Evolutionary conservation across 2,329 filamentous ascomycete species (phyloP).

Genomic region (Drechslerella dactyloides): DNA sequence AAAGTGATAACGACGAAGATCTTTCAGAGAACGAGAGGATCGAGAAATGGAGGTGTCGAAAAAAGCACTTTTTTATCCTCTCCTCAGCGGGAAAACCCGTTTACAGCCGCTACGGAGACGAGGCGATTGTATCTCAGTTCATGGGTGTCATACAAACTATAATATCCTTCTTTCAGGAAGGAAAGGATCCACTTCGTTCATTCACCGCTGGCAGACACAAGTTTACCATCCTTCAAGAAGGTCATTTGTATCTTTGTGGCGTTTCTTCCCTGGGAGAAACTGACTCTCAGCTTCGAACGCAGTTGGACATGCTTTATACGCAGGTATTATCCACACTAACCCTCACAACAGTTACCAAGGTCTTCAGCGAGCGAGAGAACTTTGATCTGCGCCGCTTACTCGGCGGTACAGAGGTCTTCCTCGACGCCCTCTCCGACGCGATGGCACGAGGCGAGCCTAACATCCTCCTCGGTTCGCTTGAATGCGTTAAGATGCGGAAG

Average conservation of each 20-base stretch:
- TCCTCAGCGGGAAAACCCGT: constrained; percentile 97
- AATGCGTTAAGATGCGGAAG: constrained; percentile 91
- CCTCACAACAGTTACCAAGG: constrained; percentile 79
- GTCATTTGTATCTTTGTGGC: constrained; percentile 88
- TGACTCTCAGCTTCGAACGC: constrained; percentile 81
- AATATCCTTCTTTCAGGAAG: constrained; percentile 89
- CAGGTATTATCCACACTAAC: constrained; percentile 96
- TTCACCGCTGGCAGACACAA: constrained; percentile 87
- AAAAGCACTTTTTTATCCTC: constrained; percentile 96
- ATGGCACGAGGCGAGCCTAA: constrained; percentile 93
- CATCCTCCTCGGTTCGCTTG: constrained; percentile 83
- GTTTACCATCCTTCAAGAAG: constrained; percentile 84
- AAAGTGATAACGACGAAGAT: constrained; percentile 54
- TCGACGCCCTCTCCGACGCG: constrained; percentile 90
- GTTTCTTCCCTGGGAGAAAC: constrained; percentile 93
- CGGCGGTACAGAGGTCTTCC: constrained; percentile 85
- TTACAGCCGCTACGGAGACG: constrained; percentile 91
- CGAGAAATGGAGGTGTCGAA: constrained; percentile 82
- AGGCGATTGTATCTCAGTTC: constrained; percentile 87
- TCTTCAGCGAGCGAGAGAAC: constrained; percentile 90
- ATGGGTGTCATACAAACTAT: constrained; percentile 96
- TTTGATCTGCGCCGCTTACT: constrained; percentile 88
- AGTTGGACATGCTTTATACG: constrained; percentile 95
- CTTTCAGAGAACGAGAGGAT: constrained; percentile 65
- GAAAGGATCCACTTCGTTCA: constrained; percentile 74